Base-by-base conservation (phyloP, 345 rosid species). In the Trapa bicornis region DNA sequence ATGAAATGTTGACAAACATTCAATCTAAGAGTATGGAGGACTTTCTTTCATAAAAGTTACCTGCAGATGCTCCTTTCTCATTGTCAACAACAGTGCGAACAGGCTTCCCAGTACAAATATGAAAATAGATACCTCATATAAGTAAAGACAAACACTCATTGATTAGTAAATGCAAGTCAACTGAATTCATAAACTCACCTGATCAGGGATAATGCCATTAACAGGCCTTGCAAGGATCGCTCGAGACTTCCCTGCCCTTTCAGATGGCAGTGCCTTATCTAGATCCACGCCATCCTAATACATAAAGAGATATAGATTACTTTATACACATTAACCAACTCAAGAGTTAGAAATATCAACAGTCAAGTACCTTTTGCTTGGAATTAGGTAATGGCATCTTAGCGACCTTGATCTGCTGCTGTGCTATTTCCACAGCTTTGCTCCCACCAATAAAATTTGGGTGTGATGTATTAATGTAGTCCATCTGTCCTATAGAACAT, bases 371-470 rank as follows among this genome's bases (percentile, higher is more conserved):
- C 89, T 91, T 95, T 47, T 75, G 79, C 79, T 87, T 79, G 65
- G 85, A 68, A 52, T 79, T 65, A 66, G 95, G 85, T 53, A 85
- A 71, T 67, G 86, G 68, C 70, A 82, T 72, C 80, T 84, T 83
- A 33, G 90, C 82, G 72, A 87, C 81, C 76, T 80, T 90, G 66
- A 88, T 73, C 74, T 87, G 91, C 67, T 88, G 97, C 72, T 72
- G 70, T 53, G 96, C 96, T 66, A 47, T 69, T 79, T 93, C 94
- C 52, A 93, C 94, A 72, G 98, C 97, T 82, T 82, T 93, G 69
- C 87, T 90, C 67, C 98, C 98, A 67, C 98, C 96, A 39, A 88
- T 73, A 81, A 93, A 93, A 73, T 83, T 93, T 69, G 92, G 91
- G 80, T 93, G 96, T 50, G 97, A 90, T 61, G 98, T 93, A 72